Conservation (phyloP, 495 filamentous ascomycete species). For the Hypoxylon fragiforme region DNA sequence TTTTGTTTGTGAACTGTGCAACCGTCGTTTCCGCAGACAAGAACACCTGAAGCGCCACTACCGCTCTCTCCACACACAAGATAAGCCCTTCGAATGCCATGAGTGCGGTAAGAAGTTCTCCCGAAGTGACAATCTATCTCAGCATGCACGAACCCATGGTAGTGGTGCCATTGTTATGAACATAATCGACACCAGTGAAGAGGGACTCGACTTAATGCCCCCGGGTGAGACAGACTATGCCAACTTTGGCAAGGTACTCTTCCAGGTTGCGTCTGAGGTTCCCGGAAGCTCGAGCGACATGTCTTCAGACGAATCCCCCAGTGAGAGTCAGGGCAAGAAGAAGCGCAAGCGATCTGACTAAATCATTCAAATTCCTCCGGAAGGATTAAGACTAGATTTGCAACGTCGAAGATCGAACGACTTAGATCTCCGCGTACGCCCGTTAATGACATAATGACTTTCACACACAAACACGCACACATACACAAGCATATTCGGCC, state of each 20-base stretch:
- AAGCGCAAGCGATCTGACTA: slow-evolving; percentile 75
- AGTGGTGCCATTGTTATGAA: slow-evolving; percentile 87
- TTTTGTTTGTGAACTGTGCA: slow-evolving; percentile 94
- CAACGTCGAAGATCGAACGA: slow-evolving; percentile 10
- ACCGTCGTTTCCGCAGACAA: slow-evolving; percentile 94
- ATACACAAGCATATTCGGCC: slow-evolving; percentile 3
- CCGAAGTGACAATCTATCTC: slow-evolving; percentile 92
- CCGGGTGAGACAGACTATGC: slow-evolving; percentile 62
- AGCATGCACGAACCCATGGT: slow-evolving; percentile 94
- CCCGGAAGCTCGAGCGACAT: slow-evolving; percentile 61
- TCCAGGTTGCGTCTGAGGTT: slow-evolving; percentile 71
- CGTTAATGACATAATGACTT: slow-evolving; percentile 36
- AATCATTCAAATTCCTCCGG: slow-evolving; percentile 21
- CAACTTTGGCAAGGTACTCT: slow-evolving; percentile 70
- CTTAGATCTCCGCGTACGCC: slow-evolving; percentile 26
- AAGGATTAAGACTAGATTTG: slow-evolving; percentile 17
- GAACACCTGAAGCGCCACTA: slow-evolving; percentile 99
- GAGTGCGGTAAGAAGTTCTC: slow-evolving; percentile 99
- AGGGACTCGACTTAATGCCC: slow-evolving; percentile 46
- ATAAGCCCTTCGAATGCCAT: slow-evolving; percentile 96
- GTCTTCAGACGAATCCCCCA: slow-evolving; percentile 58
- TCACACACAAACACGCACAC: slow-evolving; percentile 17
- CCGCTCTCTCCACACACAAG: slow-evolving; percentile 94
- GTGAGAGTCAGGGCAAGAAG: slow-evolving; percentile 60
- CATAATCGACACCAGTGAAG: slow-evolving; percentile 69